Evolutionary conservation across 768 basidiomycete species (phyloP), one percentile per base, ranked within the genome.

Genomic region (Serendipita vermifera): DNA sequence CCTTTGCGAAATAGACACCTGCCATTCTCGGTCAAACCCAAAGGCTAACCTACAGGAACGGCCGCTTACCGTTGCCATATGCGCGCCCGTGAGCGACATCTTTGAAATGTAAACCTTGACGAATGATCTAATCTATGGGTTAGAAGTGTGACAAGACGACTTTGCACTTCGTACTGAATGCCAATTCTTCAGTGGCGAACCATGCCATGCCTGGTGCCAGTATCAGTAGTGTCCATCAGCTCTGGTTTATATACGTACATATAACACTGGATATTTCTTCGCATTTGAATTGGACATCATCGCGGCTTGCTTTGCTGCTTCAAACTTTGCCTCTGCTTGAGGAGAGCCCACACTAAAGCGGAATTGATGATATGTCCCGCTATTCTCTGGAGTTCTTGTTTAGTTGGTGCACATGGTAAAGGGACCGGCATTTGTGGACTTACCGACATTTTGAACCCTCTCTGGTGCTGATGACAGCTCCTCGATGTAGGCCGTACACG

Each of bases 1-100:
- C 80, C 61, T 77, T 80, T 3, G 80, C 77, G 48, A 83, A 77
- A 62, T 85, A 86, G 0, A 85, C 81, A 3, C 83, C 81, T 82
- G 53, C 7, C 27, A 32, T 27, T 38, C 13, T 33, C 14, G n/a
- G 55, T 61, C n/a, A 17, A 29, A 29, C 11, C 14, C 17, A 35
- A 9, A 14, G 33, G n/a, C 26, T 48, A 26, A n/a, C n/a, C n/a
- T n/a, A n/a, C n/a, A n/a, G n/a, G n/a, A n/a, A n/a, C n/a, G n/a
- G 14, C 14, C 2, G 56, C 70, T 40, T 57, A 76, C 82, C 84
- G 63, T 87, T 57, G 4, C 85, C 85, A 60, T 72, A 80, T 0
- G 79, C 76, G 38, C 84, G 69, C 14, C 84, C 84, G 64, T 87
- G 66, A 17, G 72, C 65, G 13, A 79, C 63, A 0, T 65, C 64